These are phyloP conservation scores for Metschnikowia lunata DNA, from an alignment of 805 yeast genomes.

Conservation along the genomic window DNA sequence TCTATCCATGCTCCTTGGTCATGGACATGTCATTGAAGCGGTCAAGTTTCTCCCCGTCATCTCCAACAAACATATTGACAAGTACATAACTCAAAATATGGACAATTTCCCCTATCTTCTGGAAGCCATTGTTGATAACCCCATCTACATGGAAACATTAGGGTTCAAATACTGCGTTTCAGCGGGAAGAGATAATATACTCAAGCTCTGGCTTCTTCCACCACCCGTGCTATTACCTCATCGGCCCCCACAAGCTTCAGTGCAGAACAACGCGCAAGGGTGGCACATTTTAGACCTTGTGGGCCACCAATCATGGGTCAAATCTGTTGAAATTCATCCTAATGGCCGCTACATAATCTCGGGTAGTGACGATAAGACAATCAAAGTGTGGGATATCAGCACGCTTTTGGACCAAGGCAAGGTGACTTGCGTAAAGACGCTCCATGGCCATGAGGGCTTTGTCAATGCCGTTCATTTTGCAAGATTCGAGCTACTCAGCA, in stretches of 20 bases:
- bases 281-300: constrained; percentile 49
- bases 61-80: constrained; percentile 47
- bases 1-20: constrained; percentile 64
- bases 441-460: constrained; percentile 71
- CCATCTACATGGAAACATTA: constrained; percentile 27
- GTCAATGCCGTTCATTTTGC: constrained; percentile 61
- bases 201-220: constrained; percentile 77
- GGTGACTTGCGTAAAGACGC: constrained; percentile 43
- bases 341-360: constrained; percentile 65
- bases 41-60: constrained; percentile 59
- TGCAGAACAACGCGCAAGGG: constrained; percentile 53
- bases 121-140: constrained; percentile 24
- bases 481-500: constrained; percentile 23
- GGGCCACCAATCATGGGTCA: constrained; percentile 89
- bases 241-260: constrained; percentile 51
- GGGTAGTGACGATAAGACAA: constrained; percentile 73
- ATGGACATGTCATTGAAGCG: constrained; percentile 77
- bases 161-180: constrained; percentile 72
- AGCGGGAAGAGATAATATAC: constrained; percentile 72
- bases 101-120: constrained; percentile 32
- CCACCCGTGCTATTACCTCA: constrained; percentile 55
- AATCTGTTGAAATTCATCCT: constrained; percentile 67
- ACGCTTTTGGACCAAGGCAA: constrained; percentile 34
- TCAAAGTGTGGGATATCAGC: constrained; percentile 73
- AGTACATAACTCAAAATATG: constrained; percentile 30